phyloP scores from a whole-genome alignment of 2,329 filamentous ascomycete genomes.

The Monosporascus sp. region DNA sequence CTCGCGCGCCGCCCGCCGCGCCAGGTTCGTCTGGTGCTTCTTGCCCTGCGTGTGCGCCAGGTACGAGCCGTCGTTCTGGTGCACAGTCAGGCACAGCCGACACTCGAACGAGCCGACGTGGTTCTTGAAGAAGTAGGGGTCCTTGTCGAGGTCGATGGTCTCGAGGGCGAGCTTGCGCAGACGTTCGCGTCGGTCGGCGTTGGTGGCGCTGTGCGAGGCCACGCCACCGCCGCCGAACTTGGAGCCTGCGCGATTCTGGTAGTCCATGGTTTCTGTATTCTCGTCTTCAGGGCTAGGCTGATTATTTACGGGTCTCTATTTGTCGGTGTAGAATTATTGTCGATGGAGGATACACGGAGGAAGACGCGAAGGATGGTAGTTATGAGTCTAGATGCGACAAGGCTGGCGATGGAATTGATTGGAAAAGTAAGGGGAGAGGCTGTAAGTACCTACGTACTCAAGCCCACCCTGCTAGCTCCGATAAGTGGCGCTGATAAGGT shows the following conservation, averaged over 20 bases:
- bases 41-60: constrained; percentile 97
- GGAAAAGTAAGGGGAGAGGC: no score
- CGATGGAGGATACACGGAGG: no score
- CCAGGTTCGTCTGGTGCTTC: constrained; percentile 98
- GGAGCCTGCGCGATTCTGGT: constrained; percentile 89
- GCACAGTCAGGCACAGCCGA: constrained; percentile 90
- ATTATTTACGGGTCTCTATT: not conserved
- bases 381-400: not conserved
- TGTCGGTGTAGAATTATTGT: not conserved
- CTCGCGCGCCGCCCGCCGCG: constrained; percentile 90
- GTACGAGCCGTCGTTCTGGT: constrained; percentile 98
- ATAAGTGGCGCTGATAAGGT: no score
- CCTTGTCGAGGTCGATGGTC: constrained; percentile 98
- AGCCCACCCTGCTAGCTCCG: no score
- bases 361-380: not conserved
- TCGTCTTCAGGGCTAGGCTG: not conserved
- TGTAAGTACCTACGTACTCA: no score
- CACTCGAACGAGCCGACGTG: constrained; percentile 98
- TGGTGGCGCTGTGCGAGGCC: constrained; percentile 86
- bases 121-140: constrained; percentile 99
- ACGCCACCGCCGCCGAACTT: constrained; percentile 98
- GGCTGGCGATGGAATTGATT: no score
- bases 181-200: constrained; percentile 94
- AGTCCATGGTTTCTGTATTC: constrained; percentile 48
- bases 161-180: constrained; percentile 97